These are phyloP conservation scores for Colletotrichum eleusines DNA, from an alignment of 2,329 filamentous ascomycete genomes.

Conservation along the genomic window DNA sequence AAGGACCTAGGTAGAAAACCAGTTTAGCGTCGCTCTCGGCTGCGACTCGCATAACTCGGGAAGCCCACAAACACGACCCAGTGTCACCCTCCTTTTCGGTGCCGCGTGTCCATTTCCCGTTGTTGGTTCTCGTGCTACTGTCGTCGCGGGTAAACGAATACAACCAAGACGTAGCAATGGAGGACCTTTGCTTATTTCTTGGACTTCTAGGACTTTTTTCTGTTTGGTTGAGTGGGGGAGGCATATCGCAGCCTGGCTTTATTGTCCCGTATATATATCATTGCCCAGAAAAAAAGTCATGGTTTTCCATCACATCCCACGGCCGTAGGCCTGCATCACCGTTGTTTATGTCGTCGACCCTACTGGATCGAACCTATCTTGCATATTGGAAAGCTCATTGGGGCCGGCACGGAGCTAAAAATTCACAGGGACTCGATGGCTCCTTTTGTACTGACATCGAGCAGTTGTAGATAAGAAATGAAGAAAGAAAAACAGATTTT, in stretches of 20 bases:
- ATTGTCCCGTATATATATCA: background rate
- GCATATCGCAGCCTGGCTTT: background rate
- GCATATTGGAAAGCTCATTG: background rate
- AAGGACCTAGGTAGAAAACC: background rate
- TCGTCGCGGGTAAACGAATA: background rate
- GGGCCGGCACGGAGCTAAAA: background rate
- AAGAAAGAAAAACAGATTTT: background rate
- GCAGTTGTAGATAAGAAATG: background rate
- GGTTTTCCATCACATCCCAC: background rate
- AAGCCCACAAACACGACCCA: background rate
- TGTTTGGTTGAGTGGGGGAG: too few species aligned
- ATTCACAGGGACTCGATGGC: background rate
- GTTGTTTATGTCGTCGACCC: background rate
- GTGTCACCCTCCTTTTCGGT: background rate
- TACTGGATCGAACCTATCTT: background rate
- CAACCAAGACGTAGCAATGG: too few species aligned
- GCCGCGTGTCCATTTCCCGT: background rate
- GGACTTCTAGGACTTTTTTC: too few species aligned
- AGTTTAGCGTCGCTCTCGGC: background rate
- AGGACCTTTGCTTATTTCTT: too few species aligned
- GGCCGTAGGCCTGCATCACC: background rate
- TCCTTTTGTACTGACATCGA: background rate
- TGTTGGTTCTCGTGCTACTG: background rate
- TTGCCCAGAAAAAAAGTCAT: background rate
- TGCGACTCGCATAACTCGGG: background rate